Base-by-base conservation (phyloP, 2,329 filamentous ascomycete genomes). In the Alternaria triticimaculans region DNA sequence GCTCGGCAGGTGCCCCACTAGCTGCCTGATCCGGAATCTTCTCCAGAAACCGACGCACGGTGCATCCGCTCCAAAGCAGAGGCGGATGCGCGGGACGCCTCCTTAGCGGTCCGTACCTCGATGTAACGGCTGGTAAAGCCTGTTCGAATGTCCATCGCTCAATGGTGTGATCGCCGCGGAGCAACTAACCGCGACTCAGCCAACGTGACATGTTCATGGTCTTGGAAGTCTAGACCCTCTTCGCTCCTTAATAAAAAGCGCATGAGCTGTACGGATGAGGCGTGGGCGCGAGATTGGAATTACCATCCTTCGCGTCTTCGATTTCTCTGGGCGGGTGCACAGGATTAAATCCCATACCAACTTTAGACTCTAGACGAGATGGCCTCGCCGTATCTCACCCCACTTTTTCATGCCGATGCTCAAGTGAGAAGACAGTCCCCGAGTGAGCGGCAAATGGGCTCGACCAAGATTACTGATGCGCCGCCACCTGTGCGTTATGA, bases 401-500 rank as follows among this genome's bases (percentile, higher is more conserved):
- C 33, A 43, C 21, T 60, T 26, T 30, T 20, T 28, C 41, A 25
- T 54, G 9, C 12, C 49, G 33, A 49, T 46, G 55, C 37, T 43
- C 30, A 28, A n/a, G 25, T 30, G 23, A 5, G 43, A 15, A 45
- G 50, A 33, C 43, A 20, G 21, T 4, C 30, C 21, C 59, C 56
- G 55, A 37, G 14, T n/a, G 51, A 21, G 60, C 41, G 57, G 54
- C 60, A 59, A 11, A 58, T 21, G 20, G 43, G 30, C 44, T 55
- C 55, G 60, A 65, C 20, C 23, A 14, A 57, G 20, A 41, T 25
- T 49, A 28, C 41, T 41, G 21, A 56, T 21, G 30, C 56, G 60
- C 59, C 59, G 58, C 58, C 57, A 43, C 58, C 51, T 63, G 59
- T 48, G 44, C 30, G 26, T 48, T 15, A 18, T 44, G 25, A 41